Percentiles rank a stretch among this genome's conserved stretches.
These are phyloP conservation scores for Dryadomyces quercus-mongolicae DNA, from an alignment of 2,329 filamentous ascomycete genomes.

Conservation along the genomic window DNA sequence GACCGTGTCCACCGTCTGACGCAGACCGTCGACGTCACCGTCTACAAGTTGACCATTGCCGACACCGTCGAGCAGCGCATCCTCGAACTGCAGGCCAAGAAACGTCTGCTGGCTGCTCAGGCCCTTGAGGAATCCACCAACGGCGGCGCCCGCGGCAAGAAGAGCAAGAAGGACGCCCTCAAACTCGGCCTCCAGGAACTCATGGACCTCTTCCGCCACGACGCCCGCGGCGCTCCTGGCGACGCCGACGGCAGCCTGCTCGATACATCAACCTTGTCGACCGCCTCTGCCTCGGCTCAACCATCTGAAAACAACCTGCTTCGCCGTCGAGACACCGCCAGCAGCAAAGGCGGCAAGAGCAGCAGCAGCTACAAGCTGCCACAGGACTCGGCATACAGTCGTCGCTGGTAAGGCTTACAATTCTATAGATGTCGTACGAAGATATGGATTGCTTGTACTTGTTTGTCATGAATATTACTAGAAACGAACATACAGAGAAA, in stretches of 20 bases:
- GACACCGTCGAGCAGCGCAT: conserved; percentile 89
- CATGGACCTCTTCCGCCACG: conserved; percentile 72
- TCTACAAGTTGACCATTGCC: conserved; percentile 86
- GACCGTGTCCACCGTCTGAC: conserved; percentile 97
- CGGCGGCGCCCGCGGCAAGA: conserved; percentile 24
- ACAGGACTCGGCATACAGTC: conserved; percentile 6
- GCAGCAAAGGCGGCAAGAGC: neutral
- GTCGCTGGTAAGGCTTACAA: conserved; percentile 11
- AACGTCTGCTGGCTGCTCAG: conserved; percentile 79
- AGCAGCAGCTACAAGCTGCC: neutral
- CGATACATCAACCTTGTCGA: too few relatives aligned
- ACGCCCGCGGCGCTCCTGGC: conserved; percentile 20
- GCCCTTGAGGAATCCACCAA: conserved; percentile 69
- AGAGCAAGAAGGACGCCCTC: conserved; percentile 42
- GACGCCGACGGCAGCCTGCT: neutral
- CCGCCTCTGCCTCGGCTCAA: too few relatives aligned
- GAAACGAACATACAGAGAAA: neutral
- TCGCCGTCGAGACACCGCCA: conserved; percentile 2
- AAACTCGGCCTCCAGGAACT: conserved; percentile 93
- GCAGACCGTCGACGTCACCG: conserved; percentile 85
- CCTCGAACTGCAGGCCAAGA: conserved; percentile 86
- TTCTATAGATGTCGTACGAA: too few relatives aligned
- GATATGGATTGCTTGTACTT: too few relatives aligned
- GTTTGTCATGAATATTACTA: neutral
- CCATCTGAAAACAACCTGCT: conserved; percentile 4